Percentiles rank a stretch among this genome's conserved stretches.
Evolutionary conservation across 1,139 yeast species (phyloP).

Genomic region (Yamadazyma atlantica): DNA sequence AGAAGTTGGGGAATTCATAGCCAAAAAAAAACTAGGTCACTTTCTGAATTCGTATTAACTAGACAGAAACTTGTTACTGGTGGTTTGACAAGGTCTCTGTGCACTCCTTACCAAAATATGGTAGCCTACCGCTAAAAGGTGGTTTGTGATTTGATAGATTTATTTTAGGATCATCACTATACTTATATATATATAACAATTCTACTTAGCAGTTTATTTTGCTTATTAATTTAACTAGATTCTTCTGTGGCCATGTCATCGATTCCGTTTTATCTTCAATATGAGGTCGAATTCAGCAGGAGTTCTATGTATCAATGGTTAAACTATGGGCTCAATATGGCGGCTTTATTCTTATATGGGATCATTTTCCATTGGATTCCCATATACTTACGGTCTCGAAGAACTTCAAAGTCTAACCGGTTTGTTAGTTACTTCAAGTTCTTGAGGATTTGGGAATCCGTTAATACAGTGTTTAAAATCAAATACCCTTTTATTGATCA

Average conservation of each 20-base stretch:
- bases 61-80: not conserved
- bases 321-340: conserved; percentile 26
- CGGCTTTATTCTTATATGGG: conserved; percentile 37
- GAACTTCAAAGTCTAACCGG: conserved; percentile 13
- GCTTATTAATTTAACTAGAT: not conserved
- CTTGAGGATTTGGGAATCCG: conserved; percentile 26
- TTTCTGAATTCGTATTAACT: not conserved
- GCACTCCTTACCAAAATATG: not conserved
- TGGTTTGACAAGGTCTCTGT: not conserved
- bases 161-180: not conserved
- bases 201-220: not conserved
- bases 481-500: conserved; percentile 4
- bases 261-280: conserved; percentile 24
- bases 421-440: conserved; percentile 23
- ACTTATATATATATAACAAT: too few relatives aligned
- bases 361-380: conserved; percentile 45
- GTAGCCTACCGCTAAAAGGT: not conserved
- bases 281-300: conserved; percentile 34
- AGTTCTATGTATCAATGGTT: conserved; percentile 40
- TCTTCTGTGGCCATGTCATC: conserved; percentile 1
- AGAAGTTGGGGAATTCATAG: too few relatives aligned
- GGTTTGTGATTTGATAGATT: not conserved
- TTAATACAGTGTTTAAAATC: conserved; percentile 25
- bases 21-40: too few relatives aligned
- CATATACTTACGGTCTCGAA: conserved; percentile 16